A percentile compares a stretch with the other conserved stretches of the same genome.
These are phyloP conservation scores for Penicillium brevicompactum DNA, from an alignment of 2,329 filamentous ascomycete species.

Conservation along the genomic window DNA sequence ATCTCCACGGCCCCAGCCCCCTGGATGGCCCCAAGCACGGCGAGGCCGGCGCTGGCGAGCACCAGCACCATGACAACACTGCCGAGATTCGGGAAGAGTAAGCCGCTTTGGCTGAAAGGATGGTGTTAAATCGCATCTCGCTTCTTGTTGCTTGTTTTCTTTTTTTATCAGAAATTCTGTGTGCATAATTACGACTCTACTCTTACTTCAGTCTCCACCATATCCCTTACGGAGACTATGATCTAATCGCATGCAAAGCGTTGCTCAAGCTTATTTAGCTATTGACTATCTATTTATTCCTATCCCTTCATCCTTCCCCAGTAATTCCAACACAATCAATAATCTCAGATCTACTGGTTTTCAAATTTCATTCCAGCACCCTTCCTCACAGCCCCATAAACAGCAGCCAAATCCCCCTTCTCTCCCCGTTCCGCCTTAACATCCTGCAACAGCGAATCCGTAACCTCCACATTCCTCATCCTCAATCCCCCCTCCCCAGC, in stretches of 20 bases:
- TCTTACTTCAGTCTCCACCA: constrained; percentile 13
- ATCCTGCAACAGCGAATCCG: constrained; percentile 66
- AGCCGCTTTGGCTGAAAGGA: constrained; percentile 1
- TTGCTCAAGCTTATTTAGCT: neutral
- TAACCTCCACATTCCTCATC: constrained; percentile 67
- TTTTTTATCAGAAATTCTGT: constrained; percentile 15
- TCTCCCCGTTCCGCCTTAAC: constrained; percentile 71
- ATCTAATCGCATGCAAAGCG: constrained; percentile 8
- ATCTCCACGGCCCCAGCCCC: constrained; percentile 25
- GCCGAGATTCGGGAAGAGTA: constrained; percentile 14
- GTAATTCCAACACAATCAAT: constrained; percentile 3
- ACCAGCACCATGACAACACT: constrained; percentile 22
- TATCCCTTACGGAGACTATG: constrained; percentile 6
- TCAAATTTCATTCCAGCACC: constrained; percentile 75
- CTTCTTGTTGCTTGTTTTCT: neutral
- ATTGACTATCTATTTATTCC: neutral
- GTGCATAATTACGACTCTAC: constrained; percentile 18
- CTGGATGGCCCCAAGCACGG: constrained; percentile 19
- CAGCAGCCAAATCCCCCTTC: constrained; percentile 75
- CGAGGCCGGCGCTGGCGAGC: constrained; percentile 19
- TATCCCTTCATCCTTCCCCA: neutral
- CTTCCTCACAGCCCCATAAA: constrained; percentile 78
- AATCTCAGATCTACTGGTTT: constrained; percentile 47
- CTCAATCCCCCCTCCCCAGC: constrained; percentile 64
- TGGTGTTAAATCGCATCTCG: neutral